Percentiles rank a stretch among this genome's conserved stretches.
Conservation (phyloP, 1,284 basidiomycete species). For the Ceraceosorus guamensis region DNA sequence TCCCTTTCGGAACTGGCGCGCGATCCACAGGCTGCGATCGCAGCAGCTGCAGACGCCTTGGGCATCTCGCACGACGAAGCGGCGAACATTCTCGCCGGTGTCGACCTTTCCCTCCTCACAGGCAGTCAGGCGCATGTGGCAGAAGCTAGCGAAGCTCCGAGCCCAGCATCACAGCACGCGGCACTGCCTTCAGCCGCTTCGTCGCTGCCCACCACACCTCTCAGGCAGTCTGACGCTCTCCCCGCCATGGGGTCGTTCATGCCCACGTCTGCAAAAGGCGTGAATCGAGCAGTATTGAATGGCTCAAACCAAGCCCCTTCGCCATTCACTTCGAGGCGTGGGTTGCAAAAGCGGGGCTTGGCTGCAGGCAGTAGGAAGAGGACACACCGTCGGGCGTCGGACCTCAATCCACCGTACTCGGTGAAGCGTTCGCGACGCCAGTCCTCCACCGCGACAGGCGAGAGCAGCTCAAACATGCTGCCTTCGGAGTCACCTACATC, state of each 20-base stretch:
- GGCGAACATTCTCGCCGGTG: not conserved
- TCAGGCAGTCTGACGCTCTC: not conserved
- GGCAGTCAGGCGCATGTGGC: too few species aligned
- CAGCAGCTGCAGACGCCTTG: not conserved
- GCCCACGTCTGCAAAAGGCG: constrained; percentile 17
- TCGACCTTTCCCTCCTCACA: not conserved
- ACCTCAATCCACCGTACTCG: constrained; percentile 2
- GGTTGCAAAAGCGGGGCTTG: constrained; percentile 29
- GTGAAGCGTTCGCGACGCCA: constrained; percentile 29
- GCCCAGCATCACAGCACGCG: too few species aligned
- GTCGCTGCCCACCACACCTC: too few species aligned
- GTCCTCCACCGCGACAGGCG: constrained; percentile 18
- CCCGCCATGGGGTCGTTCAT: constrained; percentile 30
- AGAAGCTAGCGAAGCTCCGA: too few species aligned
- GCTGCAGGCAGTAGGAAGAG: constrained; percentile 10
- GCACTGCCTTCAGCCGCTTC: too few species aligned
- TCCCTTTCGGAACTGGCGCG: not conserved
- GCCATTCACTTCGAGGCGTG: constrained; percentile 33
- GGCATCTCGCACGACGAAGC: not conserved
- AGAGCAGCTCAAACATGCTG: constrained; percentile 18
- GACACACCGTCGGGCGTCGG: not conserved
- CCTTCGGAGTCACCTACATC: constrained; percentile 24
- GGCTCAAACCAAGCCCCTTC: constrained; percentile 42
- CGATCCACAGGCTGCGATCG: not conserved
- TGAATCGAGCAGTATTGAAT: constrained; percentile 46